Conservation (phyloP, 1,284 basidiomycete species). For the Fistulinella staudtii region DNA sequence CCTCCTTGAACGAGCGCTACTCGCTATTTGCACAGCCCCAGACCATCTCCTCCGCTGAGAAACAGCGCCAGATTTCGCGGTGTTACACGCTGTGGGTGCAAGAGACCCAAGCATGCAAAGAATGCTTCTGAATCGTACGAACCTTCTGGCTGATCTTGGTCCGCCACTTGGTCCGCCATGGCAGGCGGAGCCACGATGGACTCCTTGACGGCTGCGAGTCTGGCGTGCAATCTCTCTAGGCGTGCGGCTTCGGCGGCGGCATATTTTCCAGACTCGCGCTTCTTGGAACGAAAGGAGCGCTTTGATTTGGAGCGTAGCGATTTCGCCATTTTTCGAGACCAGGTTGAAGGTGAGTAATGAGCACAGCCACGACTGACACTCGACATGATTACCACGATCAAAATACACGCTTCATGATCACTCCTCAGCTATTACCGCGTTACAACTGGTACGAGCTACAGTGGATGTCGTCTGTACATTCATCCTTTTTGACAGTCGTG, state of each 20-base stretch:
- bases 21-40: neutral
- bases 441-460: slow-evolving; percentile 12
- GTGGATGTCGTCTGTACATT: slow-evolving; percentile 1
- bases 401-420: too few species aligned
- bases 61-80: slow-evolving; percentile 47
- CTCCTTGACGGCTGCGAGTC: slow-evolving; percentile 54
- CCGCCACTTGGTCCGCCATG: slow-evolving; percentile 30
- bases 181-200: slow-evolving; percentile 39
- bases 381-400: too few species aligned
- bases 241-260: slow-evolving; percentile 84
- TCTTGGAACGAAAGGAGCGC: slow-evolving; percentile 79
- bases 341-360: neutral
- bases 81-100: slow-evolving; percentile 53
- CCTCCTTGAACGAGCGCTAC: neutral
- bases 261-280: slow-evolving; percentile 81
- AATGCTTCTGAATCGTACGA: slow-evolving; percentile 46
- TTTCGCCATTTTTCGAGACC: slow-evolving; percentile 81
- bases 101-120: slow-evolving; percentile 31
- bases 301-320: slow-evolving; percentile 88
- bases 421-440: neutral
- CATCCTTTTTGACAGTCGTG: neutral
- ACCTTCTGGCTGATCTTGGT: slow-evolving; percentile 48
- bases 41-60: neutral
- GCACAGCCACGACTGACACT: too few species aligned
- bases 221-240: slow-evolving; percentile 70